Conservation (phyloP, 2,329 filamentous ascomycete genomes). For the Penicillium decumbens region DNA sequence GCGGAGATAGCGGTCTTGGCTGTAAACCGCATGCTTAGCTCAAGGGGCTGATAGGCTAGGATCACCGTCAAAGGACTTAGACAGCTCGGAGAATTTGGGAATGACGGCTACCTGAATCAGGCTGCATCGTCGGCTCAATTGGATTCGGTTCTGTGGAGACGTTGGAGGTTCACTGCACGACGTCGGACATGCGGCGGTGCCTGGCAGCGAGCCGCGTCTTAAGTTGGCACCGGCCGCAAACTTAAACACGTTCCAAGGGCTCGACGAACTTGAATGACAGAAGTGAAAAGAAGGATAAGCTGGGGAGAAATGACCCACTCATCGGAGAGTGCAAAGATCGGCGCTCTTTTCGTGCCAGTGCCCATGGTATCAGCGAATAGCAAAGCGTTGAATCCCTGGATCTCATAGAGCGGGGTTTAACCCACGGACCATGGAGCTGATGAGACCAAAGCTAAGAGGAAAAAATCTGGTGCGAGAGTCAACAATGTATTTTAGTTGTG, state of each 20-base stretch:
- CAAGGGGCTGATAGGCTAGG: neutral
- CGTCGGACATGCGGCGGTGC: neutral
- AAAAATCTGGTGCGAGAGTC: neutral
- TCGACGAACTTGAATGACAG: neutral
- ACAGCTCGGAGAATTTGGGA: neutral
- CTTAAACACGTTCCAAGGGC: neutral
- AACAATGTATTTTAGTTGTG: conserved; percentile 1
- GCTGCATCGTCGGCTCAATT: neutral
- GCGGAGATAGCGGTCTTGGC: neutral
- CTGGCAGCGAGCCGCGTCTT: neutral
- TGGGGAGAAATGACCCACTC: neutral
- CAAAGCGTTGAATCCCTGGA: neutral
- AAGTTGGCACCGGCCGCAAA: neutral
- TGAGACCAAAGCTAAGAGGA: neutral
- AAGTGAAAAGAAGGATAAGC: neutral
- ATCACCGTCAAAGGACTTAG: neutral
- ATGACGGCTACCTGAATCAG: conserved; percentile 3
- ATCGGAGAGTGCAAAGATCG: neutral
- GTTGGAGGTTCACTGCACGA: neutral
- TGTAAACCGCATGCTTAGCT: neutral
- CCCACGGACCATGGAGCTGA: neutral
- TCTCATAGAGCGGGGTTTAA: neutral
- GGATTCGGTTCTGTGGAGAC: neutral
- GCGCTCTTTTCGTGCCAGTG: neutral
- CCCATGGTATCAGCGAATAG: neutral